These are phyloP conservation scores for Colletotrichum caudatum DNA, from an alignment of 2,329 filamentous ascomycete species.

Conservation along the genomic window DNA sequence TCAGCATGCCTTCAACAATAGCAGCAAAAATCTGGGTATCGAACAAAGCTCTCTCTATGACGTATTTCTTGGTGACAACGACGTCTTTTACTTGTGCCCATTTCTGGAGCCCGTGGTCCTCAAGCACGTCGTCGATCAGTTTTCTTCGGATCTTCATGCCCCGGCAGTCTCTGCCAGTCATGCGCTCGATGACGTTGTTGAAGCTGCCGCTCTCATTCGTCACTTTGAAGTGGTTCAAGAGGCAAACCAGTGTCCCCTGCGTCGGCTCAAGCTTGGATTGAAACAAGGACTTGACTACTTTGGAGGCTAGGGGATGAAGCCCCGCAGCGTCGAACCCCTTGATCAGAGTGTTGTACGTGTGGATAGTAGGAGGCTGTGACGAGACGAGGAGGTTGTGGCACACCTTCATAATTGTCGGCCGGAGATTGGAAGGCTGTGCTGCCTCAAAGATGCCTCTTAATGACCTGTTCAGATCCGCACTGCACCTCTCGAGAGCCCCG, in stretches of 20 bases:
- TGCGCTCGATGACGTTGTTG: slow-evolving; percentile 57
- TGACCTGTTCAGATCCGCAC: slow-evolving; percentile 25
- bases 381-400: slow-evolving; percentile 77
- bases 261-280: slow-evolving; percentile 60
- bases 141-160: slow-evolving; percentile 56
- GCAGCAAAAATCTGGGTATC: slow-evolving; percentile 57
- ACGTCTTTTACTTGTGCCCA: slow-evolving; percentile 48
- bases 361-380: slow-evolving; percentile 70
- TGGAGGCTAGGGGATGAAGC: slow-evolving; percentile 62
- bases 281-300: slow-evolving; percentile 66
- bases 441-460: slow-evolving; percentile 27
- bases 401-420: slow-evolving; percentile 56
- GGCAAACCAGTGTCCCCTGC: slow-evolving; percentile 60
- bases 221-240: slow-evolving; percentile 63
- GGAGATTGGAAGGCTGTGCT: neutral
- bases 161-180: slow-evolving; percentile 57
- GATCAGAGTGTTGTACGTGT: slow-evolving; percentile 79
- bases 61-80: slow-evolving; percentile 50
- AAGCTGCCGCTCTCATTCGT: slow-evolving; percentile 57
- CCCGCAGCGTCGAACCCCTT: slow-evolving; percentile 69
- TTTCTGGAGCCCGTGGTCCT: slow-evolving; percentile 45
- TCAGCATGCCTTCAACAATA: slow-evolving; percentile 62
- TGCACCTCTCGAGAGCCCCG: neutral
- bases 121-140: slow-evolving; percentile 49
- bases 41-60: slow-evolving; percentile 56